Conservation (phyloP, 2,329 filamentous ascomycete species). For the Colletotrichum gigasporum region DNA sequence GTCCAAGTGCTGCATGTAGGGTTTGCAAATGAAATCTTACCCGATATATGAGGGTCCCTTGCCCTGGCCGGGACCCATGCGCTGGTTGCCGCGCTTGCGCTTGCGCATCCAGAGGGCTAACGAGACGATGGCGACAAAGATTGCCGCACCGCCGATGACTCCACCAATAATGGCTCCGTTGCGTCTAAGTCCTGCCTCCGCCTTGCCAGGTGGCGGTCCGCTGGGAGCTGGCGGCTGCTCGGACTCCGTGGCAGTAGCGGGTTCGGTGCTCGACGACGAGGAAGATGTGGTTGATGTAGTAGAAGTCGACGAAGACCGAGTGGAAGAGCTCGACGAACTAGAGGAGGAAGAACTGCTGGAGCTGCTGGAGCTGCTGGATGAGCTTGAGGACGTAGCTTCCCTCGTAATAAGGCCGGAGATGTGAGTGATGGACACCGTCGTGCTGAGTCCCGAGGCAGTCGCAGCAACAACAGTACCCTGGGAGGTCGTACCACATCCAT, state of each 20-base stretch:
- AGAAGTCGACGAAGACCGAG: constrained; percentile 20
- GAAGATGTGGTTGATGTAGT: constrained; percentile 11
- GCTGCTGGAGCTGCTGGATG: background rate
- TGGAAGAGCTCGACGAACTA: constrained; percentile 34
- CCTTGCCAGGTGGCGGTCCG: constrained; percentile 38
- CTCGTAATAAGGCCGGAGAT: constrained; percentile 52
- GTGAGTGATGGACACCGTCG: constrained; percentile 46
- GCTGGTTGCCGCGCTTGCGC: constrained; percentile 52
- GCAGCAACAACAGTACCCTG: constrained; percentile 59
- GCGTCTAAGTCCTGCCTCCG: constrained; percentile 40
- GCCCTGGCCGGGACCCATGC: constrained; percentile 51
- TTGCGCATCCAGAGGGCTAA: constrained; percentile 55
- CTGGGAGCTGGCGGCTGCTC: constrained; percentile 33
- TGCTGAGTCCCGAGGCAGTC: constrained; percentile 54
- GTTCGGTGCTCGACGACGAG: no score
- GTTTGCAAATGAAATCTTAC: constrained; percentile 39
- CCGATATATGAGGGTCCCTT: constrained; percentile 51
- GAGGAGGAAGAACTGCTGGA: background rate
- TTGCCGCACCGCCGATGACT: constrained; percentile 60
- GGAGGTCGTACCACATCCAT: constrained; percentile 62
- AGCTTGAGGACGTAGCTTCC: constrained; percentile 25
- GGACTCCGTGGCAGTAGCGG: constrained; percentile 30
- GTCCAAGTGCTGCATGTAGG: no score
- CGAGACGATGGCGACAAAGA: constrained; percentile 52
- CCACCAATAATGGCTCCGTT: constrained; percentile 63